These are phyloP conservation scores for Solanum etuberosum DNA, from an alignment of 257 asterid species.

Conservation along the genomic window DNA sequence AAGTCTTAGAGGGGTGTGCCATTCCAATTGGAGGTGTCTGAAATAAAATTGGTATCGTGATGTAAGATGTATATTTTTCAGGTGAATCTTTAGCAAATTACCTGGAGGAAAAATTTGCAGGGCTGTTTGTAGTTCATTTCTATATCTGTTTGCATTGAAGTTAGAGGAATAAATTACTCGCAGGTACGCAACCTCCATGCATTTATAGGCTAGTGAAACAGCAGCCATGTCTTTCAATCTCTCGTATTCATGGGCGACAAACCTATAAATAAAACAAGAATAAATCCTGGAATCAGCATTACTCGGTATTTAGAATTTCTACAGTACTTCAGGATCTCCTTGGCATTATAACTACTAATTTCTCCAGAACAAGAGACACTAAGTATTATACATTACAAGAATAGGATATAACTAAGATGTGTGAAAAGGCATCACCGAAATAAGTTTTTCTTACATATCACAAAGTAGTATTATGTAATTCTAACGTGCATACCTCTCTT, in stretches of 20 bases:
- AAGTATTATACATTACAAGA: background rate
- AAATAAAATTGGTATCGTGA: background rate
- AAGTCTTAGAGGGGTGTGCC: background rate
- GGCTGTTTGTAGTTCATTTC: conserved; percentile 64
- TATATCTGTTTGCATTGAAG: conserved; percentile 58
- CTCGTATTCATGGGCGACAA: conserved; percentile 92
- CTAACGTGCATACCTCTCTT: background rate
- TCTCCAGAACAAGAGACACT: background rate
- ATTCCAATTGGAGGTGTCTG: background rate
- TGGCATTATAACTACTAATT: background rate
- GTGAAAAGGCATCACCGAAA: background rate
- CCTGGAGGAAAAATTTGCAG: conserved; percentile 79
- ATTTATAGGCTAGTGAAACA: conserved; percentile 93
- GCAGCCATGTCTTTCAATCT: conserved; percentile 80
- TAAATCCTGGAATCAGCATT: conserved; percentile 6
- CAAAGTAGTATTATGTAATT: background rate
- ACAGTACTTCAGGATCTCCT: conserved; percentile 2
- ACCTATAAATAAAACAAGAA: conserved; percentile 35
- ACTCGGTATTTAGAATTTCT: background rate
- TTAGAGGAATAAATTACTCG: conserved; percentile 70
- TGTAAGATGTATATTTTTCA: background rate
- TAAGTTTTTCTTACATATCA: background rate
- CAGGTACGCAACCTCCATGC: conserved; percentile 85
- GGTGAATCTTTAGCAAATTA: conserved; percentile 8
- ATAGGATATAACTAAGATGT: background rate